Percentiles rank a stretch among this genome's conserved stretches.
These are phyloP conservation scores for Symmetrospora coprosmae DNA, from an alignment of 768 basidiomycete species.

Conservation along the genomic window DNA sequence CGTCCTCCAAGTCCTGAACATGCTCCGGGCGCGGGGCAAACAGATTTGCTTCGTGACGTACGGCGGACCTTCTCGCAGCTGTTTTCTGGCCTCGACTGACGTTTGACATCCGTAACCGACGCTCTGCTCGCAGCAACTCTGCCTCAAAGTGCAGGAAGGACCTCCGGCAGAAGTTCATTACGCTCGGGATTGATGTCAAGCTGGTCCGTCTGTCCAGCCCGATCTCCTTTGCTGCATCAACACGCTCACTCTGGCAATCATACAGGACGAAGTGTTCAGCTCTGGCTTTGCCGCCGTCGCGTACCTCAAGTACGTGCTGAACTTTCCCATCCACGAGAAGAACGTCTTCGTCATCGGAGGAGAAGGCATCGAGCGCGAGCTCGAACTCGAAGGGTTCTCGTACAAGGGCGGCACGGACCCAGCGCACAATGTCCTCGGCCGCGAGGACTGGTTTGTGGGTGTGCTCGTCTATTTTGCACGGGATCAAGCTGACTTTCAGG, in stretches of 20 bases:
- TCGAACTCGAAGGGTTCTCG: slow-evolving; percentile 67
- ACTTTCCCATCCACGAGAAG: slow-evolving; percentile 76
- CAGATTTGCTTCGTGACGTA: slow-evolving; percentile 28
- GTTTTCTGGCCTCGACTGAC: too few species aligned
- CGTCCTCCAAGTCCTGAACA: slow-evolving; percentile 25
- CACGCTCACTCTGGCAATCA: neutral
- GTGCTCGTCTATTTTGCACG: too few species aligned
- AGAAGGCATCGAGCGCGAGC: slow-evolving; percentile 79
- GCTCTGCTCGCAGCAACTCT: too few species aligned
- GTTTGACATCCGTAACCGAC: too few species aligned
- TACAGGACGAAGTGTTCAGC: slow-evolving; percentile 86
- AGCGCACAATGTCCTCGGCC: slow-evolving; percentile 62
- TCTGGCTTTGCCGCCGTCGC: slow-evolving; percentile 77
- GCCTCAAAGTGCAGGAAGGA: slow-evolving; percentile 76
- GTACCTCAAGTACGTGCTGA: slow-evolving; percentile 74
- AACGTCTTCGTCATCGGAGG: slow-evolving; percentile 93
- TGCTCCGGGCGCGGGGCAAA: slow-evolving; percentile 25
- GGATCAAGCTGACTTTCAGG: too few species aligned
- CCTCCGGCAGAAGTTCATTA: slow-evolving; percentile 84
- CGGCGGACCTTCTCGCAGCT: too few species aligned
- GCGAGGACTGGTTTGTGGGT: neutral
- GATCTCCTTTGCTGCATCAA: neutral
- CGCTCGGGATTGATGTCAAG: slow-evolving; percentile 66
- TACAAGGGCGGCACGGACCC: slow-evolving; percentile 78
- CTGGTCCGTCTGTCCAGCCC: slow-evolving; percentile 60